Conservation (phyloP, 2,329 filamentous ascomycete genomes). For the Leptographium procerum region DNA sequence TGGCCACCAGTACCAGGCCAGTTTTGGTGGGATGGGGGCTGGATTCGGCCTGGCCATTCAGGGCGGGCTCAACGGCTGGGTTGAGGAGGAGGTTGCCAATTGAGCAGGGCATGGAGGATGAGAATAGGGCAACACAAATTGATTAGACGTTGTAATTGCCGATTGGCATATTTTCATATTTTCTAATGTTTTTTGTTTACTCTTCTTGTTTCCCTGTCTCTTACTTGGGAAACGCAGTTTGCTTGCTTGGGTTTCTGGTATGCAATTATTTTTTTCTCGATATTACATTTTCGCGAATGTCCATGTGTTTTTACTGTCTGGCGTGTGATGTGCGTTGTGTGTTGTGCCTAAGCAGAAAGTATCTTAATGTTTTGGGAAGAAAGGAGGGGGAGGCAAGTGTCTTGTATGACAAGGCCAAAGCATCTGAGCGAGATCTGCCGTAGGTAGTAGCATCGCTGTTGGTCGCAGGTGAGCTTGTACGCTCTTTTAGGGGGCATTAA, state of each 20-base stretch:
- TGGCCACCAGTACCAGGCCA: slow-evolving; percentile 55
- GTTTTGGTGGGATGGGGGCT: slow-evolving; percentile 47
- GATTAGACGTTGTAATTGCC: slow-evolving; percentile 20
- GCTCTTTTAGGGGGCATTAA: too few relatives aligned
- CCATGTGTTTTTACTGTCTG: too few relatives aligned
- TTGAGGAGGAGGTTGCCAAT: slow-evolving; percentile 54
- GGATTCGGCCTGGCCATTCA: slow-evolving; percentile 52
- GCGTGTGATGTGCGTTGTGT: neutral
- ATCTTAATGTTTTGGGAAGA: too few relatives aligned
- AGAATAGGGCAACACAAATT: slow-evolving; percentile 17
- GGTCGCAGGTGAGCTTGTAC: too few relatives aligned
- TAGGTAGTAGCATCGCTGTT: too few relatives aligned
- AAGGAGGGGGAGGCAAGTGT: too few relatives aligned
- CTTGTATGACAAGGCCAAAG: too few relatives aligned
- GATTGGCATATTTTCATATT: slow-evolving; percentile 21
- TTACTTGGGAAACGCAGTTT: neutral
- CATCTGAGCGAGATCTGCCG: too few relatives aligned
- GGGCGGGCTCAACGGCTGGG: slow-evolving; percentile 54
- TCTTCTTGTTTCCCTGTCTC: neutral
- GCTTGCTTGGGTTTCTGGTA: neutral
- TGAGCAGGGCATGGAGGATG: slow-evolving; percentile 19
- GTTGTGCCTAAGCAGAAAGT: neutral
- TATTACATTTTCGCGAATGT: neutral
- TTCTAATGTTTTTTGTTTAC: neutral
- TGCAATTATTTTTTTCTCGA: neutral